These are phyloP conservation scores for Penicillium sp. DNA, from an alignment of 2,329 filamentous ascomycete species.

Conservation along the genomic window DNA sequence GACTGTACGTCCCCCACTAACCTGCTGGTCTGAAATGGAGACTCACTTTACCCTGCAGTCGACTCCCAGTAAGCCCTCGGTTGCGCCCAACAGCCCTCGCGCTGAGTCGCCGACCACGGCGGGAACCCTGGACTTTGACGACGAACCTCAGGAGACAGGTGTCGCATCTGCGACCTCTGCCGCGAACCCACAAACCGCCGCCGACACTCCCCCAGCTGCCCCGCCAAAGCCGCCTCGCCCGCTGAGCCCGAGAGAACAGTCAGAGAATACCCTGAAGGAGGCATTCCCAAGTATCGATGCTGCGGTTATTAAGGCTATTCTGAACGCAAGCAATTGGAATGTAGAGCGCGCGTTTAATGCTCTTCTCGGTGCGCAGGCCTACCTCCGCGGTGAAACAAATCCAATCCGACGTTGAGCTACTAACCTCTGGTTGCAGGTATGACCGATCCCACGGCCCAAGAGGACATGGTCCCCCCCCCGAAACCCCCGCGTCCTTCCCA, in stretches of 20 bases:
- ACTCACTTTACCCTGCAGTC: slow-evolving; percentile 33
- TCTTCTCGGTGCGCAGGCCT: slow-evolving; percentile 68
- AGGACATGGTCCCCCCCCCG: slow-evolving; percentile 67
- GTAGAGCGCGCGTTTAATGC: slow-evolving; percentile 97
- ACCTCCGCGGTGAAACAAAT: slow-evolving; percentile 1
- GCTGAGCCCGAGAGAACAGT: slow-evolving; percentile 78
- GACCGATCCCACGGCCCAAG: slow-evolving; percentile 76
- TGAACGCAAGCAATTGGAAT: slow-evolving; percentile 81
- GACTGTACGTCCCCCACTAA: slow-evolving; percentile 29
- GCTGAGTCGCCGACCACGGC: slow-evolving; percentile 61
- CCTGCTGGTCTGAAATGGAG: slow-evolving; percentile 17
- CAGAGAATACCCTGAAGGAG: slow-evolving; percentile 85
- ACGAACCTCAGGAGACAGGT: slow-evolving; percentile 55
- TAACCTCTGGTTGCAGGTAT: slow-evolving; percentile 58
- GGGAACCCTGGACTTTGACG: slow-evolving; percentile 61
- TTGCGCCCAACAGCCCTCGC: slow-evolving; percentile 37
- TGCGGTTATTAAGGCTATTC: slow-evolving; percentile 81
- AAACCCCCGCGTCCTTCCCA: slow-evolving; percentile 78
- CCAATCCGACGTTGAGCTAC: too few relatives aligned
- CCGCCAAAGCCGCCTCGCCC: slow-evolving; percentile 88
- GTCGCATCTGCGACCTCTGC: slow-evolving; percentile 31
- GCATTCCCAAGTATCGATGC: slow-evolving; percentile 86
- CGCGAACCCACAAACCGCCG: slow-evolving; percentile 33
- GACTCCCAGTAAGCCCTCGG: slow-evolving; percentile 41
- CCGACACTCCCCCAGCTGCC: slow-evolving; percentile 57